Percentiles rank a stretch among this genome's conserved stretches.
Conservation (phyloP, 2,329 filamentous ascomycete species). For the Exophiala sideris region DNA sequence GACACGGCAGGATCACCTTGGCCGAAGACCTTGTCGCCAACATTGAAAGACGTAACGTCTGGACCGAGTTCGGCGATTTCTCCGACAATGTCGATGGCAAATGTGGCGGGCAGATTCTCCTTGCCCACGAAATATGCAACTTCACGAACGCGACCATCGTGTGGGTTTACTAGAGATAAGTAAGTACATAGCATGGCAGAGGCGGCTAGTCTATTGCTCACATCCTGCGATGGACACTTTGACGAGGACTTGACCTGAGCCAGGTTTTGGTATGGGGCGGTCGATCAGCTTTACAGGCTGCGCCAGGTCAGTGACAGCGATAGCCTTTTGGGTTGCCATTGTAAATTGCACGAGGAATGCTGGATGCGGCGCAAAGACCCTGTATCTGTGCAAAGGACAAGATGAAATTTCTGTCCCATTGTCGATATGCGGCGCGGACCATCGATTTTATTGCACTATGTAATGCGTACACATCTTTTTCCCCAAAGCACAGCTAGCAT, state of each 20-base stretch:
- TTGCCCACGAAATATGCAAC: constrained; percentile 2
- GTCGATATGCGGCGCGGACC: too few relatives aligned
- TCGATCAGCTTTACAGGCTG: constrained; percentile 2
- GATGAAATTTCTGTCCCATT: too few relatives aligned
- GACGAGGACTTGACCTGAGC: constrained; percentile 1
- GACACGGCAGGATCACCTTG: constrained; percentile 1
- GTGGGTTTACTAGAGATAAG: not conserved
- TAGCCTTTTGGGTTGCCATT: not conserved
- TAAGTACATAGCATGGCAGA: not conserved
- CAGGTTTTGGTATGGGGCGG: not conserved
- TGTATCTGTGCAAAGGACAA: too few relatives aligned
- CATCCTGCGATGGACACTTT: constrained; percentile 4
- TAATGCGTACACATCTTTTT: too few relatives aligned
- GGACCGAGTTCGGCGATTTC: not conserved
- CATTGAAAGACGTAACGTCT: not conserved
- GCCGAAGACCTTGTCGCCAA: not conserved
- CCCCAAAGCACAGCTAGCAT: too few relatives aligned
- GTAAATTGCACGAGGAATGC: too few relatives aligned
- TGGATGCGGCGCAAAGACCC: too few relatives aligned
- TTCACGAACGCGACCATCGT: not conserved
- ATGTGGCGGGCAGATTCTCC: not conserved
- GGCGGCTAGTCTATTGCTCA: not conserved
- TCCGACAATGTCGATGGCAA: constrained; percentile 2
- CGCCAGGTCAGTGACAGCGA: not conserved
- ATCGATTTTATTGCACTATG: too few relatives aligned